Conservation (phyloP, 257 asterid species). For the Rubia yunnanensis region DNA sequence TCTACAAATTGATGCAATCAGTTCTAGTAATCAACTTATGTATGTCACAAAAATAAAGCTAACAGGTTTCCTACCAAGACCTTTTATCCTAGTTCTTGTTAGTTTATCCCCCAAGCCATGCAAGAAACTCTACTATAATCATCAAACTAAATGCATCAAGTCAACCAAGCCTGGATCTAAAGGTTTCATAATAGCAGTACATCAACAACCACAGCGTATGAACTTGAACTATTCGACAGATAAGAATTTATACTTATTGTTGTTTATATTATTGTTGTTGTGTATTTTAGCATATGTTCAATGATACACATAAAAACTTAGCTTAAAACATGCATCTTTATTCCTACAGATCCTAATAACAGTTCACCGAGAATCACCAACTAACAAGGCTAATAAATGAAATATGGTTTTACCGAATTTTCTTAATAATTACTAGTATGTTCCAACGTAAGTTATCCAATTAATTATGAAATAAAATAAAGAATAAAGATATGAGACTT, state of each 20-base stretch:
- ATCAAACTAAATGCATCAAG: not conserved
- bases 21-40: not conserved
- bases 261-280: not conserved
- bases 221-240: not conserved
- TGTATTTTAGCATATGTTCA: not conserved
- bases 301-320: too few relatives aligned
- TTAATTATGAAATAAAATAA: too few relatives aligned
- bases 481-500: too few relatives aligned
- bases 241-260: not conserved
- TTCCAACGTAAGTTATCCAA: too few relatives aligned
- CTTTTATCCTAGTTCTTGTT: not conserved
- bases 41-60: not conserved
- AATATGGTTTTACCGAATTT: too few relatives aligned
- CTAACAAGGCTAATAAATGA: too few relatives aligned
- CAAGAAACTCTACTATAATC: not conserved
- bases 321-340: too few relatives aligned
- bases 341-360: too few relatives aligned
- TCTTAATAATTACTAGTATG: too few relatives aligned
- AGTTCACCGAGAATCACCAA: too few relatives aligned
- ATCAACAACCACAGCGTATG: not conserved
- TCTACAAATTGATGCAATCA: not conserved
- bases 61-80: too few relatives aligned
- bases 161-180: not conserved
- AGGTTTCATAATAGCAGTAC: not conserved
- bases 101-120: too few relatives aligned